Evolutionary conservation across 2,329 filamentous ascomycete genomes (phyloP), one percentile per base, ranked within the genome.

Genomic region (Aspergillus oerlinghausenensis): DNA sequence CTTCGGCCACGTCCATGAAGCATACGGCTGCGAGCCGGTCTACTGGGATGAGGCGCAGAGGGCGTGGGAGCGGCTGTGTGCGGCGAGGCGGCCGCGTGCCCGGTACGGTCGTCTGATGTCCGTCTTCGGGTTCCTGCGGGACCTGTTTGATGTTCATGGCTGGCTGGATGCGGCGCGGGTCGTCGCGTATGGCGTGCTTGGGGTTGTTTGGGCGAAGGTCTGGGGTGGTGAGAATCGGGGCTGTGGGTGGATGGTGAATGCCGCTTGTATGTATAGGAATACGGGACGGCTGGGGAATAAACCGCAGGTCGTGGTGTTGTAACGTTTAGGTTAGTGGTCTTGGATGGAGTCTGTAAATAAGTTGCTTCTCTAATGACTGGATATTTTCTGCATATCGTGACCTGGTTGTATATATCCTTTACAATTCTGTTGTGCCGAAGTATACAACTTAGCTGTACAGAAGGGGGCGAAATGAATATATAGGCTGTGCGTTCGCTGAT

Each of bases 1-100:
- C 50, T 96, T 94, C 70, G 92, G 91, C 1, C 92, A 96, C 73
- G 82, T 92, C 25, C 92, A 96, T 75, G 88, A 82, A 67, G 89
- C 85, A 8, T 83, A 88, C 49, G 92, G 91, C 17, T 78, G 78
- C 47, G 85, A 92, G 66, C 73, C 85, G 0, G 80, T 89, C 9
- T 88, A 84, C 73, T 96, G 89, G 80, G 90, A 94, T 70, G 82
- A 85, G 26, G 83, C 84, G 58, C 90, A 95, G 72, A 76, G 76
- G 32, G 82, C 82, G 1, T 92, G 90, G 73, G 90, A 93, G 73
- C 77, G 79, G n/a, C 79, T 90, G 25, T 78, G 82, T 67, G 68
- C 68, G 2, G 70, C 75, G 9, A 63, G 75, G 51, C 58, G 72
- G 42, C 49, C 62, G 42, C 65, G 67, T 1, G 67, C 66, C 3